These are phyloP conservation scores for Conringia planisiliqua DNA, from an alignment of 345 rosid species.

Conservation along the genomic window DNA sequence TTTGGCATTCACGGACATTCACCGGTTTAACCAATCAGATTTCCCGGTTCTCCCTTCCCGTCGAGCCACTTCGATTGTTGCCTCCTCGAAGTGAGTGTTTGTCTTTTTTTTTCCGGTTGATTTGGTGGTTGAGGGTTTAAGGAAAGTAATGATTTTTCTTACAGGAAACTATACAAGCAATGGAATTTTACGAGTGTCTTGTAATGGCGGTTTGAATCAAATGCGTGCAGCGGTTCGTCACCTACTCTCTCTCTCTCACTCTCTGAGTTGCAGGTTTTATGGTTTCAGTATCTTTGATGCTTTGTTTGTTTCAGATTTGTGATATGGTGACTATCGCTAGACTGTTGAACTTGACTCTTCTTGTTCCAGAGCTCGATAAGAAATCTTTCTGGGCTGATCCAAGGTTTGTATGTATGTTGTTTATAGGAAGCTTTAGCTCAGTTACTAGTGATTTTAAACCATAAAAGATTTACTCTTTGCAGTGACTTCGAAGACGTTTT, in stretches of 20 bases:
- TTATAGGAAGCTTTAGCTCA: not conserved
- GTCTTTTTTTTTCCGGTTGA: not conserved
- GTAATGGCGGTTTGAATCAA: slow-evolving; percentile 94
- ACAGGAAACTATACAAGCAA: slow-evolving; percentile 77
- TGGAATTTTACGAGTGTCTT: slow-evolving; percentile 73
- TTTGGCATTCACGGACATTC: slow-evolving; percentile 60
- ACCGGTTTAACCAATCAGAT: slow-evolving; percentile 41
- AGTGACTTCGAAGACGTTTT: slow-evolving; percentile 92
- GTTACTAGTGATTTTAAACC: not conserved
- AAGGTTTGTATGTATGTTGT: slow-evolving; percentile 44
- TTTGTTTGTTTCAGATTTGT: slow-evolving; percentile 53
- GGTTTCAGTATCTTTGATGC: not conserved
- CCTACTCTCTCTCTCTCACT: not conserved
- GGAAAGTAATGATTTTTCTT: not conserved
- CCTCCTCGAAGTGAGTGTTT: slow-evolving; percentile 48
- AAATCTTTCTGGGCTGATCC: slow-evolving; percentile 96
- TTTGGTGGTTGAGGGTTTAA: not conserved
- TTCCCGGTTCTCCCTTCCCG: slow-evolving; percentile 34
- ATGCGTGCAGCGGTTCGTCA: slow-evolving; percentile 85
- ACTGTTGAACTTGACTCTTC: slow-evolving; percentile 83
- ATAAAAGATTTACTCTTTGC: slow-evolving; percentile 30
- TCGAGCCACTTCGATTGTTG: slow-evolving; percentile 32
- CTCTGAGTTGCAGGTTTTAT: not conserved
- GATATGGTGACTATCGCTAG: slow-evolving; percentile 86
- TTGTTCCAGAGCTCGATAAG: slow-evolving; percentile 95